Evolutionary conservation across 352 stramenopile genomes (phyloP).

Genomic region (Phytopythium cucurbitacearum): DNA sequence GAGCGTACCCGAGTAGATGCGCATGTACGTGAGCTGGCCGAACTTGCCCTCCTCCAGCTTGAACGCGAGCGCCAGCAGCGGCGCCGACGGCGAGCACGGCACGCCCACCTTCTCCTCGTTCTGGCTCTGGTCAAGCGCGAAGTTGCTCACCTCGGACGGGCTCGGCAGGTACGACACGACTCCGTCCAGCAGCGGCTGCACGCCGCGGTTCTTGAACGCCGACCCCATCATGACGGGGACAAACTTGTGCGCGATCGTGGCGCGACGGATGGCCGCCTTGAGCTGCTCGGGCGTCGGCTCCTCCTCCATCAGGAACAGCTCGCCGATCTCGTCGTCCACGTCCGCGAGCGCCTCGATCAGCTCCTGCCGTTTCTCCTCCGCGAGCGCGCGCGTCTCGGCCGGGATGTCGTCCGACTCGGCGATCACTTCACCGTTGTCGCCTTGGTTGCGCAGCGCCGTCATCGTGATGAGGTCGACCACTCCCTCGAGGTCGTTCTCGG

Average conservation of each 20-base stretch:
- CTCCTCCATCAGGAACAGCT: conserved; percentile 99
- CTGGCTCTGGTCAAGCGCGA: conserved; percentile 92
- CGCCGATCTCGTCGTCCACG: conserved; percentile 97
- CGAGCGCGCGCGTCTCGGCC: conserved; percentile 71
- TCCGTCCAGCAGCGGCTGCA: conserved; percentile 98
- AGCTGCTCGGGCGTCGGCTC: conserved; percentile 90
- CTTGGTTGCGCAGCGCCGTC: conserved; percentile 90
- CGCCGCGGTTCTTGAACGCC: conserved; percentile 97
- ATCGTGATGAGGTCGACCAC: conserved; percentile 96
- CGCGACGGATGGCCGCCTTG: conserved; percentile 91
- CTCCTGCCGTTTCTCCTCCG: conserved; percentile 89
- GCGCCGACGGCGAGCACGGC: conserved; percentile 82
- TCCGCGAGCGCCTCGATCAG: conserved; percentile 95
- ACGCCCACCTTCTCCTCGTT: conserved; percentile 90
- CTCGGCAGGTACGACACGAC: conserved; percentile 97
- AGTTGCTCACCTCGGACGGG: conserved; percentile 94
- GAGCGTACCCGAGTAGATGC: conserved; percentile 86
- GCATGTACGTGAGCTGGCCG: conserved; percentile 99
- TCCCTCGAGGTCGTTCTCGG: conserved; percentile 93
- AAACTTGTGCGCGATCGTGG: conserved; percentile 97
- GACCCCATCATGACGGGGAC: conserved; percentile 99
- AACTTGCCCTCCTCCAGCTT: conserved; percentile 99
- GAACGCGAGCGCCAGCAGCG: conserved; percentile 97
- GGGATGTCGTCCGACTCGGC: conserved; percentile 91
- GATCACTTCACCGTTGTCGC: conserved; percentile 84